Evolutionary conservation across 164 flowering plant species (phyloP), one percentile per base, ranked within the genome.

Genomic region (Platanus orientalis): DNA sequence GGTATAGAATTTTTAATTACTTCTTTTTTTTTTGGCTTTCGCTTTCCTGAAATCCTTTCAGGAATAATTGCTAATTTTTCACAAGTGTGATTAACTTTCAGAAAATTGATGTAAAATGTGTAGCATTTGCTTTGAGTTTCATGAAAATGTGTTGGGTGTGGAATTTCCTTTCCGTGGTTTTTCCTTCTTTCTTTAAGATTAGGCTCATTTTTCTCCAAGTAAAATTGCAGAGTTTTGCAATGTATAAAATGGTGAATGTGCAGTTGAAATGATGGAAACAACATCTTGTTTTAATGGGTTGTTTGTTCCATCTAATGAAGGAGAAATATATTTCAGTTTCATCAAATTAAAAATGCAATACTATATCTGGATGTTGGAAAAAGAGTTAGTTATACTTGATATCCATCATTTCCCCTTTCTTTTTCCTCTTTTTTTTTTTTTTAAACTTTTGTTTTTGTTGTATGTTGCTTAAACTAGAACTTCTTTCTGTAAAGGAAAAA

Each of bases 1-100:
- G 96, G 97, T 89, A 86, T 56, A 14, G 24, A 55, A 27, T 26
- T 30, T 39, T 51, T 10, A 23, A 44, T 13, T 6, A 26, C n/a
- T 7, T 6, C 50, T 26, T 64, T n/a, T 65, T 29, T 67, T 36
- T 56, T 11, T n/a, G n/a, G 24, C 29, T 55, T 16, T 32, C 44
- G n/a, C n/a, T n/a, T n/a, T n/a, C n/a, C n/a, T n/a, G n/a, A n/a
- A n/a, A n/a, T n/a, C n/a, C n/a, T n/a, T n/a, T n/a, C n/a, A n/a
- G n/a, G n/a, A n/a, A n/a, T n/a, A n/a, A n/a, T n/a, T n/a, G n/a
- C n/a, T n/a, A n/a, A n/a, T n/a, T n/a, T n/a, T n/a, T n/a, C n/a
- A n/a, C n/a, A n/a, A n/a, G 42, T 36, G 7, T 36, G 42, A 10
- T 36, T 49, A 6, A 16, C 32, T 42, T 64, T 47, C 34, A 13